A percentile compares a stretch with the other conserved stretches of the same genome.
Evolutionary conservation across 1,284 basidiomycete genomes (phyloP).

Genomic region (Porodaedalea pini): DNA sequence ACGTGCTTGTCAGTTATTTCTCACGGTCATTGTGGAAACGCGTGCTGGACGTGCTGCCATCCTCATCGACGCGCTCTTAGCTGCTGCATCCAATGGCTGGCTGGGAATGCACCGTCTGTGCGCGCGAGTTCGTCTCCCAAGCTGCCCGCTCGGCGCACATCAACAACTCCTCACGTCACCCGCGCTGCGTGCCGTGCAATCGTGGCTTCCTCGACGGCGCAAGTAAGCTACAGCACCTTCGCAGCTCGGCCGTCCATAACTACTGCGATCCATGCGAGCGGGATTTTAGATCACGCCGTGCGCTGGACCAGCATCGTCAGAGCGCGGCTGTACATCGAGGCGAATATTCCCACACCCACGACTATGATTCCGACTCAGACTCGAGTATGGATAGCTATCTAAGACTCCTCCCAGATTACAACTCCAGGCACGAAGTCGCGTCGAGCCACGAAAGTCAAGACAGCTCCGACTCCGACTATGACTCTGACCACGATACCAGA

Average conservation of each 20-base stretch:
- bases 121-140: neutral
- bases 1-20: too few relatives aligned
- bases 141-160: neutral
- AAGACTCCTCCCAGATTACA: too few relatives aligned
- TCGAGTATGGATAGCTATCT: too few relatives aligned
- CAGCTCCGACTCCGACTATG: neutral
- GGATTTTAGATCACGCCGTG: neutral
- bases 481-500: neutral
- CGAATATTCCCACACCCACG: neutral
- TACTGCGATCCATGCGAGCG: conserved; percentile 2
- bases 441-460: too few relatives aligned
- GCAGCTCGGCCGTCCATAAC: neutral
- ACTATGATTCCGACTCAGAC: neutral
- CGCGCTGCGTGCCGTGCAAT: neutral
- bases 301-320: neutral
- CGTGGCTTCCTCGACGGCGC: neutral
- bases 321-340: conserved; percentile 5
- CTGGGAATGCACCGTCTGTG: neutral
- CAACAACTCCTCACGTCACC: neutral
- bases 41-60: too few relatives aligned
- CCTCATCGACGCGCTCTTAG: too few relatives aligned
- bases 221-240: conserved; percentile 1
- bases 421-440: too few relatives aligned
- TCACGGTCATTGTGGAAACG: too few relatives aligned
- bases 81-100: neutral